Base-by-base conservation (phyloP, 176 grass and related monocot genomes). In the Phoenix dactylifera region DNA sequence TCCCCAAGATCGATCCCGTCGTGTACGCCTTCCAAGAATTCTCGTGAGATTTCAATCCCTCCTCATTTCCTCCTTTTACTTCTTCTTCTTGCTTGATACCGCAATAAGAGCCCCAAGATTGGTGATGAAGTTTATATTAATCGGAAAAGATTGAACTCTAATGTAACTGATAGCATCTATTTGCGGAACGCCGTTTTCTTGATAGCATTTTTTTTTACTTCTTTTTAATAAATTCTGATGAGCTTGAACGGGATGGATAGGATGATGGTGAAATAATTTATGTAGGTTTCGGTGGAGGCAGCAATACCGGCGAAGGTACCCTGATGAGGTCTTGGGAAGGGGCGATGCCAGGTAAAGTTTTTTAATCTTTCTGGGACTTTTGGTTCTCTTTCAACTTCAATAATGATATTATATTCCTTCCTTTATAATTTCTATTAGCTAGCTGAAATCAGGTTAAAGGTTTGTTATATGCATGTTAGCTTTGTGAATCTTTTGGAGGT, bases 21-120 rank as follows among this genome's bases (percentile, higher is more conserved):
- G 69, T 91, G 63, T 97, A 91, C 66, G 84, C 93, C 55, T 97
- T 91, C 76, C 78, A 88, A 22, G 87, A 97, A 69, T 97, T 97
- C 76, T 97, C 93, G 93, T 97, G 78, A 26, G 24, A 57, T 50
- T 59, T 29, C 71, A 52, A 59, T 26, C 5, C 50, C 15, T 7
- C 51, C 1, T 16, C 17, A 0, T 53, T 51, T 62, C 16, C 35
- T 30, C 5, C 28, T 1, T 30, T 30, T 30, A 30, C 28, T 30
- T 30, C 28, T 30, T 30, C 28, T 30, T 5, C 28, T 30, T 6
- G 28, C 6, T 30, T 30, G 28, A 30, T 30, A 30, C 28, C 28
- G 28, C 28, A 30, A 12, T 44, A 44, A 12, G 35, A 44, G 1
- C 35, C 35, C 35, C 35, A 44, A 44, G 9, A 44, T 44, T 44